Evolutionary conservation across 2,329 filamentous ascomycete genomes (phyloP).

Genomic region (Ascochyta fabae): DNA sequence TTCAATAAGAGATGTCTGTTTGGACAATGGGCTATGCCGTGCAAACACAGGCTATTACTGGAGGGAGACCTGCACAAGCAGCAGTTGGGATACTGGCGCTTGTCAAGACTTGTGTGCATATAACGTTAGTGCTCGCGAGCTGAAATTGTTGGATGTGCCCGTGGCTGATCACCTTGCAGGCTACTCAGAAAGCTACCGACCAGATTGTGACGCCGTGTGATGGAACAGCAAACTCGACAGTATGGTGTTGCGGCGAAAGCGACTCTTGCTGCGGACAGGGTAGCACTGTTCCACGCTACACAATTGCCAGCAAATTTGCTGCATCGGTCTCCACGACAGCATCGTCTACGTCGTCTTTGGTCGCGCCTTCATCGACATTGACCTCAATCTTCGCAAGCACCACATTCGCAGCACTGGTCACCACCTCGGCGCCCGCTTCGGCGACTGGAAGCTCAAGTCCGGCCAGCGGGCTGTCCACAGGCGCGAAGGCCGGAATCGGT

Average conservation of each 20-base stretch:
- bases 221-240: neutral
- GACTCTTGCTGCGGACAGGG: neutral
- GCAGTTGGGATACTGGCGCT: neutral
- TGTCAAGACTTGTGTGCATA: neutral
- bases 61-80: neutral
- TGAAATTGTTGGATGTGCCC: too few relatives aligned
- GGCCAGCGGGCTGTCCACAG: neutral
- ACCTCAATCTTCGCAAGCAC: neutral
- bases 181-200: neutral
- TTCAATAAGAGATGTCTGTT: neutral
- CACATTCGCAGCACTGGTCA: too few relatives aligned
- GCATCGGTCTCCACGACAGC: neutral
- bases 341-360: neutral
- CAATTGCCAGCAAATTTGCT: neutral
- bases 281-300: neutral
- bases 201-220: neutral
- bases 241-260: neutral
- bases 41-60: neutral
- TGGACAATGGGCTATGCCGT: neutral
- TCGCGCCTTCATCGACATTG: neutral
- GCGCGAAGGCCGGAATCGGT: conserved; percentile 11
- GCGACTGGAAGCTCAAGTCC: neutral
- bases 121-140: neutral
- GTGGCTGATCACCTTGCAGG: neutral
- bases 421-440: neutral